Conservation (phyloP, 2,329 filamentous ascomycete species). For the Exophiala lecanii-corni region DNA sequence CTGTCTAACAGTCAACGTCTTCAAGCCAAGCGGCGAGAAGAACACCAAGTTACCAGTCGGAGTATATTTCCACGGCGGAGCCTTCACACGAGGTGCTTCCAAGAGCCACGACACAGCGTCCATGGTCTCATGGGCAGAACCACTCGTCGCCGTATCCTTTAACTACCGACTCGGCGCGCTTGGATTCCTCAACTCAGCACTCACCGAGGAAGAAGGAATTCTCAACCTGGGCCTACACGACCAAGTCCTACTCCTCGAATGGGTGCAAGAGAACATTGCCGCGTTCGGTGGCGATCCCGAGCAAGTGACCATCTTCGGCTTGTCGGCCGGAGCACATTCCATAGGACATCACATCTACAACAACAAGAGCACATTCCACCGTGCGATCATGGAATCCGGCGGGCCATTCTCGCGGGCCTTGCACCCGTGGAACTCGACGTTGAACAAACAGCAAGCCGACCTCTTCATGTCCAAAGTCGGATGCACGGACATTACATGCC, state of each 20-base stretch:
- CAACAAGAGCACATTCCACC: constrained; percentile 36
- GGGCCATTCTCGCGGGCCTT: constrained; percentile 45
- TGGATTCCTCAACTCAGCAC: constrained; percentile 31
- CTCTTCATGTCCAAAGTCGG: constrained; percentile 44
- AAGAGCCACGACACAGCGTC: constrained; percentile 55
- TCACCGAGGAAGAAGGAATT: constrained; percentile 30
- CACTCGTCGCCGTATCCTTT: constrained; percentile 22
- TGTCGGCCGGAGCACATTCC: constrained; percentile 43
- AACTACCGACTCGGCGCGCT: constrained; percentile 30
- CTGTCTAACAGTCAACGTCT: constrained; percentile 25
- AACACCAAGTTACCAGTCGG: constrained; percentile 33
- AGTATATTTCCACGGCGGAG: constrained; percentile 43
- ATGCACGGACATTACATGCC: constrained; percentile 32
- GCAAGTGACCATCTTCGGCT: constrained; percentile 34
- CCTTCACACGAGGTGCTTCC: constrained; percentile 11
- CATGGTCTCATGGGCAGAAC: constrained; percentile 49
- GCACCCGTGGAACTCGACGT: constrained; percentile 36
- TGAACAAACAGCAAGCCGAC: constrained; percentile 43
- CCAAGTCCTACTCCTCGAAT: constrained; percentile 22
- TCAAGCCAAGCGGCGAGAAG: constrained; percentile 10
- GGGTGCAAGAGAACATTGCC: constrained; percentile 24
- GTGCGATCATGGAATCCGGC: constrained; percentile 39
- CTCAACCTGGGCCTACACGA: constrained; percentile 34
- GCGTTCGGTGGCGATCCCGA: constrained; percentile 23
- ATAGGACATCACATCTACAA: constrained; percentile 32